Percentiles rank a stretch among this genome's conserved stretches.
Evolutionary conservation across 352 stramenopile species (phyloP).

Genomic region (Vaucheria bursata): DNA sequence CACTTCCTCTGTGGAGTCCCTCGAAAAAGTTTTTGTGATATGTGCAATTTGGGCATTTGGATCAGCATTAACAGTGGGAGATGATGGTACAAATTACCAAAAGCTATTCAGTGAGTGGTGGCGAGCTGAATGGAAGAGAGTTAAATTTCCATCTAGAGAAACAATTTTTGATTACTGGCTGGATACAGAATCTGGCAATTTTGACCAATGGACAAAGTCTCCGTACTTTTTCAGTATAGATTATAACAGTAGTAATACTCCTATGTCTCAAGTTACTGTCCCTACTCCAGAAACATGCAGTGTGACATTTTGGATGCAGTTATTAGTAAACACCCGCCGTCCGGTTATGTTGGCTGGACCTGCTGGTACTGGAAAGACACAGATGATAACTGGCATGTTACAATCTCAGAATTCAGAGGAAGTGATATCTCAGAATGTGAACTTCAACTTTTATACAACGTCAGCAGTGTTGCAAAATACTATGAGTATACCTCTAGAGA

Average conservation of each 20-base stretch:
- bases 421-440: slow-evolving; percentile 80
- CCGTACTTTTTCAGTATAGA: slow-evolving; percentile 82
- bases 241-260: slow-evolving; percentile 53
- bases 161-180: slow-evolving; percentile 96
- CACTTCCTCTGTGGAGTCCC: slow-evolving; percentile 50
- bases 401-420: slow-evolving; percentile 75
- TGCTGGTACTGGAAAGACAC: slow-evolving; percentile 86
- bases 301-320: slow-evolving; percentile 88
- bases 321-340: slow-evolving; percentile 73
- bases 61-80: slow-evolving; percentile 75
- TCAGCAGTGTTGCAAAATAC: slow-evolving; percentile 78
- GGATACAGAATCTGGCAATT: slow-evolving; percentile 74
- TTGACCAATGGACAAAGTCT: slow-evolving; percentile 86
- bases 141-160: slow-evolving; percentile 86
- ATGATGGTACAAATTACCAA: slow-evolving; percentile 86
- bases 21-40: slow-evolving; percentile 79
- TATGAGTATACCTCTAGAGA: slow-evolving; percentile 83
- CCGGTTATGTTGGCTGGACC: slow-evolving; percentile 86
- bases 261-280: slow-evolving; percentile 70
- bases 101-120: slow-evolving; percentile 88
- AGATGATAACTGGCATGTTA: slow-evolving; percentile 85
- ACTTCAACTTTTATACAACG: slow-evolving; percentile 96
- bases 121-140: slow-evolving; percentile 84
- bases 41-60: slow-evolving; percentile 89
- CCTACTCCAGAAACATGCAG: slow-evolving; percentile 87